Evolutionary conservation across 768 basidiomycete species (phyloP).

Genomic region (Pholiota microspora): DNA sequence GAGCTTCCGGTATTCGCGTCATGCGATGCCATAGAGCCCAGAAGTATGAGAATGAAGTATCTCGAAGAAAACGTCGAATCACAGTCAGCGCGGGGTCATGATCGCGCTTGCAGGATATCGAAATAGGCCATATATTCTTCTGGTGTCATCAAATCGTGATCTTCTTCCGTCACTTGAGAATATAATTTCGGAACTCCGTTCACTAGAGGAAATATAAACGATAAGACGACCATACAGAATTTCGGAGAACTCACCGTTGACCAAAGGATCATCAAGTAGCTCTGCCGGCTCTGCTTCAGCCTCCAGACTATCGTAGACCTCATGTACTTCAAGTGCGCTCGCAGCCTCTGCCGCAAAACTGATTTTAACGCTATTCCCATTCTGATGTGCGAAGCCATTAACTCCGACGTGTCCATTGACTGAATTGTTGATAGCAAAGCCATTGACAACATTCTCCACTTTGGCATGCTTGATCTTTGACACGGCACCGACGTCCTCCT

Average conservation of each 20-base stretch:
- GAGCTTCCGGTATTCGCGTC: background rate
- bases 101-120: slow-evolving; percentile 58
- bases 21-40: background rate
- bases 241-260: slow-evolving; percentile 52
- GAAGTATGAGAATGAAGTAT: background rate
- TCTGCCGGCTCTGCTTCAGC: slow-evolving; percentile 13
- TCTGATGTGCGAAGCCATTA: slow-evolving; percentile 7
- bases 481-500: slow-evolving; percentile 50
- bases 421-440: background rate
- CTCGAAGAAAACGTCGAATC: background rate
- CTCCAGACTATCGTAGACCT: slow-evolving; percentile 20
- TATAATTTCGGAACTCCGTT: slow-evolving; percentile 72
- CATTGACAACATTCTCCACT: slow-evolving; percentile 19
- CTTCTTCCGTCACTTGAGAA: slow-evolving; percentile 85
- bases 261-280: slow-evolving; percentile 55
- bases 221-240: background rate
- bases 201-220: slow-evolving; percentile 42
- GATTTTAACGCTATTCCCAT: slow-evolving; percentile 13
- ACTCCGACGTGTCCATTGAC: slow-evolving; percentile 21
- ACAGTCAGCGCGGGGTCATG: slow-evolving; percentile 16
- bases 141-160: slow-evolving; percentile 89
- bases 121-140: slow-evolving; percentile 89
- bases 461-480: slow-evolving; percentile 45
- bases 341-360: slow-evolving; percentile 6
- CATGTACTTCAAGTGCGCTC: slow-evolving; percentile 21